Percentiles rank a stretch among this genome's conserved stretches.
phyloP scores from a whole-genome alignment of 2,329 filamentous ascomycete species.

The Paraphoma chrysanthemicola region DNA sequence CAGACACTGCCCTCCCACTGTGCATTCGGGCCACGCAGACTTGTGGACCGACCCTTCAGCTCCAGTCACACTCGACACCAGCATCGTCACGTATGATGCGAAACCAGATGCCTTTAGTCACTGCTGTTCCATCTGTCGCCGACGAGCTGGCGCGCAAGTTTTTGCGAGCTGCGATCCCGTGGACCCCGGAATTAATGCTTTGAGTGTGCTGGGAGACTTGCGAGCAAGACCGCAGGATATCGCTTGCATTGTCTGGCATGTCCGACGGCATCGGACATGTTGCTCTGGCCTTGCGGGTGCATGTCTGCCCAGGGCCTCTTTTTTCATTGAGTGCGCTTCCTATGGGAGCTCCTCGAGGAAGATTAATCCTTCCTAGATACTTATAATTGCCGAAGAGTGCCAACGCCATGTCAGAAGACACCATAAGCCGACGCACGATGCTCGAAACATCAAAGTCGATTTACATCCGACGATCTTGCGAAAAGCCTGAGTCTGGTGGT shows the following conservation, averaged over 20 bases:
- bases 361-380: not conserved
- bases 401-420: too few relatives aligned
- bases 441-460: too few relatives aligned
- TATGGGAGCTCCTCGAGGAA: not conserved
- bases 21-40: not conserved
- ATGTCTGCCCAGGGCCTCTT: not conserved
- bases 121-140: not conserved
- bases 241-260: not conserved
- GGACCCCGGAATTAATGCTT: not conserved
- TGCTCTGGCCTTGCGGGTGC: not conserved
- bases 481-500: too few relatives aligned
- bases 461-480: too few relatives aligned
- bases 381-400: too few relatives aligned
- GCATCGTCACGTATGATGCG: not conserved
- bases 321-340: not conserved
- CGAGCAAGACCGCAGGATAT: not conserved
- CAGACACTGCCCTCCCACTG: not conserved
- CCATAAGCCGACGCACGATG: too few relatives aligned
- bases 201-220: not conserved
- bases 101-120: not conserved
- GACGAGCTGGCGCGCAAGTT: not conserved
- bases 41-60: not conserved
- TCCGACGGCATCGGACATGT: not conserved
- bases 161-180: not conserved
- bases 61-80: not conserved